phyloP scores from a whole-genome alignment of 2,329 filamentous ascomycete genomes.

The Fusarium coicis region DNA sequence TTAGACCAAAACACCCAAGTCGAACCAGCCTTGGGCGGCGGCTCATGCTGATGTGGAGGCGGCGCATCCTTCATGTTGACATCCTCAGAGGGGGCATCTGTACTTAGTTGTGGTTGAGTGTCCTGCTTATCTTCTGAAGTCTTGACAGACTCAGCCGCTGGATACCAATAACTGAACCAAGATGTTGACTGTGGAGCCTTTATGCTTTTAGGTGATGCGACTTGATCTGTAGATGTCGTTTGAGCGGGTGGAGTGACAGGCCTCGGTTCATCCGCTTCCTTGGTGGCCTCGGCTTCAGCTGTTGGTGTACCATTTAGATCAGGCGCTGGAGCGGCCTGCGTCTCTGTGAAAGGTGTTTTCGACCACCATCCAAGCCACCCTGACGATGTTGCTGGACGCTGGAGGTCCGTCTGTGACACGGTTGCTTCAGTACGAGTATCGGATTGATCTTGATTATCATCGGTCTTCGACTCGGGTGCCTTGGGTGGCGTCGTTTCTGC shows the following conservation, averaged over 20 bases:
- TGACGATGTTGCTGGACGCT: constrained; percentile 50
- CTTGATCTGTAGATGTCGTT: constrained; percentile 24
- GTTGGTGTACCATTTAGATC: constrained; percentile 27
- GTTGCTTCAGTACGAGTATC: not conserved
- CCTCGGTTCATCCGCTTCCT: constrained; percentile 26
- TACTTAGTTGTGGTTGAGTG: constrained; percentile 16
- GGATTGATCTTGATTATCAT: constrained; percentile 5
- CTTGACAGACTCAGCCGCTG: constrained; percentile 28
- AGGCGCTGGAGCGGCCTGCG: constrained; percentile 14
- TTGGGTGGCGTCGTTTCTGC: constrained; percentile 7
- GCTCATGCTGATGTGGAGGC: constrained; percentile 45
- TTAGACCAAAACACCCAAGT: constrained; percentile 87
- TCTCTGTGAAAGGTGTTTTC: constrained; percentile 44
- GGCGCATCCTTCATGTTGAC: constrained; percentile 57
- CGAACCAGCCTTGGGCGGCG: constrained; percentile 65
- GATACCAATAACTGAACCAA: constrained; percentile 57
- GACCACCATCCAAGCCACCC: constrained; percentile 68
- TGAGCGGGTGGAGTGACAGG: constrained; percentile 41
- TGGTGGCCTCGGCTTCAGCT: constrained; percentile 14
- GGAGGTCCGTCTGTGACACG: not conserved
- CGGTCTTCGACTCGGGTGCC: not conserved
- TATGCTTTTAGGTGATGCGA: constrained; percentile 21
- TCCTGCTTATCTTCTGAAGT: constrained; percentile 24
- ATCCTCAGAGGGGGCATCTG: constrained; percentile 48
- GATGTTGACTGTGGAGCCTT: constrained; percentile 42